Conservation (phyloP, 345 rosid genomes). For the Brassica napus region DNA sequence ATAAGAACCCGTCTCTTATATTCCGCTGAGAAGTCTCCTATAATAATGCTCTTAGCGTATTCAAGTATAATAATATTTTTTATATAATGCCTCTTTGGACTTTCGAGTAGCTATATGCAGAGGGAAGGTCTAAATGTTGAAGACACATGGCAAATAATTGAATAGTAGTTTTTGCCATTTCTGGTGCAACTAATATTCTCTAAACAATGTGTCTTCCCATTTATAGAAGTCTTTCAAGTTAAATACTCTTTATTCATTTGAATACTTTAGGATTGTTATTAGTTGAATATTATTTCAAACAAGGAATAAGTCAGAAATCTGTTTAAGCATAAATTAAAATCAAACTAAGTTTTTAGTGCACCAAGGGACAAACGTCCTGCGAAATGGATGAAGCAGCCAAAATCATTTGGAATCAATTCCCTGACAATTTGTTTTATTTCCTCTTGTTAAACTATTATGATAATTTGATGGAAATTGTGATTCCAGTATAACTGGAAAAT, state of each 20-base stretch:
- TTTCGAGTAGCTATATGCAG: conserved; percentile 22
- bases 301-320: conserved; percentile 34
- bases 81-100: conserved; percentile 27
- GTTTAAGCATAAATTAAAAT: conserved; percentile 18
- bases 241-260: neutral
- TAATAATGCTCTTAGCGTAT: neutral
- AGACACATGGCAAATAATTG: conserved; percentile 31
- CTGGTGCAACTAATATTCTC: conserved; percentile 33
- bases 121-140: conserved; percentile 15
- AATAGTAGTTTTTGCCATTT: conserved; percentile 32
- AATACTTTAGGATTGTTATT: neutral
- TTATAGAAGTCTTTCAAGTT: conserved; percentile 18
- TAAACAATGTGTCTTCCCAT: neutral
- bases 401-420: conserved; percentile 38
- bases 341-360: conserved; percentile 26
- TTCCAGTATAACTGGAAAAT: neutral
- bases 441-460: neutral
- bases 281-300: neutral
- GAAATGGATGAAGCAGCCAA: conserved; percentile 37
- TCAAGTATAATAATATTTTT: neutral
- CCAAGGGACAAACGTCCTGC: conserved; percentile 40
- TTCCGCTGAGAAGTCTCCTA: too few species aligned
- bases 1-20: too few species aligned
- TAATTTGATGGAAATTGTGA: neutral
- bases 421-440: conserved; percentile 19